A percentile compares a stretch with the other conserved stretches of the same genome.
Evolutionary conservation across 768 basidiomycete species (phyloP).

Genomic region (Tephrocybe sp.): DNA sequence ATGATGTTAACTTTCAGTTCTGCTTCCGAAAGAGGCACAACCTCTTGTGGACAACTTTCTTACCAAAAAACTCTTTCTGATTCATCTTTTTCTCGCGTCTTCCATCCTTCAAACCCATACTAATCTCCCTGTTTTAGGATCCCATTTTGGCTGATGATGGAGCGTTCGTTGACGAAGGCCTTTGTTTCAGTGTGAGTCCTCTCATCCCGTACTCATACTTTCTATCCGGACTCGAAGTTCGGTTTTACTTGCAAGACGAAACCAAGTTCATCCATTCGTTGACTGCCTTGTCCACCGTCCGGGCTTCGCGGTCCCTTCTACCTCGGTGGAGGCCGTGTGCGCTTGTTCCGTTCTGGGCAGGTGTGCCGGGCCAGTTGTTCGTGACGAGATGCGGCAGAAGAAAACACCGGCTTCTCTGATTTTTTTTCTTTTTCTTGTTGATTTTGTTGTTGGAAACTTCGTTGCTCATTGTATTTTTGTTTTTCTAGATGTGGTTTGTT

Average conservation of each 20-base stretch:
- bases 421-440: background rate
- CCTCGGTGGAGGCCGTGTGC: constrained; percentile 31
- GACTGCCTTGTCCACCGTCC: constrained; percentile 42
- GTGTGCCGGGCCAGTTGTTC: constrained; percentile 31
- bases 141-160: background rate
- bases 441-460: background rate
- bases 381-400: constrained; percentile 39
- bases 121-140: constrained; percentile 18
- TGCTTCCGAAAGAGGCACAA: constrained; percentile 78
- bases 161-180: background rate
- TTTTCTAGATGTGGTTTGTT: background rate
- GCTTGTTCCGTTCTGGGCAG: constrained; percentile 48
- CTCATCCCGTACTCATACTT: constrained; percentile 14
- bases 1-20: constrained; percentile 37
- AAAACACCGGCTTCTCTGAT: constrained; percentile 71
- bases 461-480: constrained; percentile 1
- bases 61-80: constrained; percentile 61
- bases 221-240: background rate
- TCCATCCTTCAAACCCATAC: constrained; percentile 4
- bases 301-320: constrained; percentile 33
- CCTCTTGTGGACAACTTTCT: constrained; percentile 71
- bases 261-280: constrained; percentile 88
- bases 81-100: constrained; percentile 10
- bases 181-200: constrained; percentile 15
- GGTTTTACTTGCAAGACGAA: constrained; percentile 45